Conservation (phyloP, 345 rosid genomes). For the Pistacia vera region DNA sequence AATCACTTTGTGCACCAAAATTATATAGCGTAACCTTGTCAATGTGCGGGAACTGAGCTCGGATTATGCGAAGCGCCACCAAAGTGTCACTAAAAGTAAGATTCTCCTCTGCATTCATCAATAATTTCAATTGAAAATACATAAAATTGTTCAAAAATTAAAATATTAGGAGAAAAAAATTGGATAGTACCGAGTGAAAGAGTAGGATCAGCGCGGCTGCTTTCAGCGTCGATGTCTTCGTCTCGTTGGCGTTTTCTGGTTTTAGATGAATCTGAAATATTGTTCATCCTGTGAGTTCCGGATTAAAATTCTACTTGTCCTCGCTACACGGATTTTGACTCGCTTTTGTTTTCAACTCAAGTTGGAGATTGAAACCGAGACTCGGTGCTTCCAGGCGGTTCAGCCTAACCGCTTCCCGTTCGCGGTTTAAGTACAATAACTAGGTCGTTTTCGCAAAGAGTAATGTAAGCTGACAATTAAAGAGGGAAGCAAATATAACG, state of each 20-base stretch:
- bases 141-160: not conserved
- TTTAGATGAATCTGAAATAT: constrained; percentile 15
- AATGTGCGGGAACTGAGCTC: constrained; percentile 85
- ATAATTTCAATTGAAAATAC: not conserved
- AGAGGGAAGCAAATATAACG: too few relatives aligned
- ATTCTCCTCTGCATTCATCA: constrained; percentile 54
- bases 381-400: not conserved
- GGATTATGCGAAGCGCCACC: constrained; percentile 87
- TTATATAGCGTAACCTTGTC: constrained; percentile 54
- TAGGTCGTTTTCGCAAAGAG: not conserved
- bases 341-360: not conserved
- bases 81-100: constrained; percentile 80
- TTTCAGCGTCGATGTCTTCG: constrained; percentile 29
- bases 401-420: not conserved
- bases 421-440: not conserved
- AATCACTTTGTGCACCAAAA: not conserved
- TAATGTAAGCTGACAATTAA: too few relatives aligned
- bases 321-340: not conserved
- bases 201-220: constrained; percentile 27
- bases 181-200: constrained; percentile 34
- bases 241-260: constrained; percentile 41
- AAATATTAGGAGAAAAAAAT: not conserved
- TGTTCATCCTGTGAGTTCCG: not conserved
- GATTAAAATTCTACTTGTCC: not conserved
- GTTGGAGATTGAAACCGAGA: not conserved